Evolutionary conservation across 768 basidiomycete genomes (phyloP).

Genomic region (Leccinum longicurvipes): DNA sequence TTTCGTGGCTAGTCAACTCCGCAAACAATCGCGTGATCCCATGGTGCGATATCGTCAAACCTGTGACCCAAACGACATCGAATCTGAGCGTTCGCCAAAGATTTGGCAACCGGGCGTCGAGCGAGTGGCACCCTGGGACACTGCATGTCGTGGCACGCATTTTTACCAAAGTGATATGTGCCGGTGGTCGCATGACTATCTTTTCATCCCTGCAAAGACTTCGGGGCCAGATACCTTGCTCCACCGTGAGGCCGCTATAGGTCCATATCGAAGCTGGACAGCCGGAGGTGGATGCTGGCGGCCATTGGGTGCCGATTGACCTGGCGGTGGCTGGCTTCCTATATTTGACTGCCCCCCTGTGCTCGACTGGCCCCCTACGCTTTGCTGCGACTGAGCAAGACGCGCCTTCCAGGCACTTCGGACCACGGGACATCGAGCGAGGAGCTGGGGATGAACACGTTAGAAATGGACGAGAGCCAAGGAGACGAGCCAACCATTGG

Average conservation of each 20-base stretch:
- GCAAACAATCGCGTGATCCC: neutral
- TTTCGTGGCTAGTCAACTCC: conserved; percentile 1
- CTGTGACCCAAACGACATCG: conserved; percentile 5
- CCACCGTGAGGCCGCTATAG: conserved; percentile 59
- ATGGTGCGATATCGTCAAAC: conserved; percentile 2
- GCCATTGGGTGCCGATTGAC: conserved; percentile 19
- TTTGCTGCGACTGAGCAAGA: conserved; percentile 37
- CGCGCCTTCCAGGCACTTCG: conserved; percentile 76
- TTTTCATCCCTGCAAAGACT: conserved; percentile 60
- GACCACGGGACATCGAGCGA: conserved; percentile 60
- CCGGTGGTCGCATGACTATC: conserved; percentile 37
- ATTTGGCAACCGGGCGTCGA: neutral
- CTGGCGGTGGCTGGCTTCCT: conserved; percentile 16
- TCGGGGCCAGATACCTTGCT: conserved; percentile 73
- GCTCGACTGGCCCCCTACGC: conserved; percentile 17
- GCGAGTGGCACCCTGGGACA: conserved; percentile 4
- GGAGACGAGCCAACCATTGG: conserved; percentile 56
- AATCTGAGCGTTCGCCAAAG: conserved; percentile 4
- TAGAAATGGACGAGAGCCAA: conserved; percentile 6
- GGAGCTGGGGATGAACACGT: conserved; percentile 47
- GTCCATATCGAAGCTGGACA: conserved; percentile 50
- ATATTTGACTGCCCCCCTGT: conserved; percentile 15
- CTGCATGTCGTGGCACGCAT: conserved; percentile 4
- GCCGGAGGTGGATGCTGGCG: conserved; percentile 18
- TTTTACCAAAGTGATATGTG: neutral